These are phyloP conservation scores for Terana coerulea DNA, from an alignment of 768 basidiomycete species.

Conservation along the genomic window DNA sequence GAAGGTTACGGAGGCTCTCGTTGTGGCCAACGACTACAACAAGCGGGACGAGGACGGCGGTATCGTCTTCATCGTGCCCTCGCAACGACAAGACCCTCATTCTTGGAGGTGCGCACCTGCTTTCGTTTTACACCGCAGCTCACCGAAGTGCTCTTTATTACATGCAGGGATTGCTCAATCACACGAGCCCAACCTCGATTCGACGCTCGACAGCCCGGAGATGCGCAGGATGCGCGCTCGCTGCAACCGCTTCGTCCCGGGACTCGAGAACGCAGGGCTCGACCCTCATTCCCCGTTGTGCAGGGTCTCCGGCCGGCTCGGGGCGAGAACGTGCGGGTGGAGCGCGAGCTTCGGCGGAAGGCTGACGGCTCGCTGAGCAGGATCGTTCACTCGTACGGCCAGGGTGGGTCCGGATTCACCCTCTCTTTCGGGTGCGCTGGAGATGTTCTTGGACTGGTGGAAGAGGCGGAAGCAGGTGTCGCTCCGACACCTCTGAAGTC, in stretches of 20 bases:
- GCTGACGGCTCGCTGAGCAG: slow-evolving; percentile 14
- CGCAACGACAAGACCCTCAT: slow-evolving; percentile 34
- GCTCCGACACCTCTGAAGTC: slow-evolving; percentile 12
- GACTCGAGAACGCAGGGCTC: slow-evolving; percentile 14
- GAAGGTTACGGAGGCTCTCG: slow-evolving; percentile 30
- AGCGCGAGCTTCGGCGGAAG: slow-evolving; percentile 16
- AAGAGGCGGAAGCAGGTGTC: slow-evolving; percentile 12
- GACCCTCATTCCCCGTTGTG: slow-evolving; percentile 16
- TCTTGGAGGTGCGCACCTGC: slow-evolving; percentile 19
- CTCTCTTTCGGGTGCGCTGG: slow-evolving; percentile 22
- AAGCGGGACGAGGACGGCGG: slow-evolving; percentile 26
- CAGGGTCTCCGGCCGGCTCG: slow-evolving; percentile 19
- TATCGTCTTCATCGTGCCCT: slow-evolving; percentile 26
- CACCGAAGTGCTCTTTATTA: background rate
- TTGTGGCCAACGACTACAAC: slow-evolving; percentile 29
- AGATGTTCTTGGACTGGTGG: slow-evolving; percentile 17
- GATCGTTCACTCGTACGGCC: slow-evolving; percentile 22
- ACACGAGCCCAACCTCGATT: slow-evolving; percentile 16
- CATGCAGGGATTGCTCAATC: slow-evolving; percentile 17
- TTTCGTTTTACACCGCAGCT: background rate
- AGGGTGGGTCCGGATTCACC: slow-evolving; percentile 20
- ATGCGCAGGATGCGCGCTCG: slow-evolving; percentile 16
- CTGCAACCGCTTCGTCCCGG: slow-evolving; percentile 17
- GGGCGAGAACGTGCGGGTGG: slow-evolving; percentile 17
- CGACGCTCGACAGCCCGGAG: slow-evolving; percentile 18